Base-by-base conservation (phyloP, 129 eudicot species). In the Mikania micrantha region DNA sequence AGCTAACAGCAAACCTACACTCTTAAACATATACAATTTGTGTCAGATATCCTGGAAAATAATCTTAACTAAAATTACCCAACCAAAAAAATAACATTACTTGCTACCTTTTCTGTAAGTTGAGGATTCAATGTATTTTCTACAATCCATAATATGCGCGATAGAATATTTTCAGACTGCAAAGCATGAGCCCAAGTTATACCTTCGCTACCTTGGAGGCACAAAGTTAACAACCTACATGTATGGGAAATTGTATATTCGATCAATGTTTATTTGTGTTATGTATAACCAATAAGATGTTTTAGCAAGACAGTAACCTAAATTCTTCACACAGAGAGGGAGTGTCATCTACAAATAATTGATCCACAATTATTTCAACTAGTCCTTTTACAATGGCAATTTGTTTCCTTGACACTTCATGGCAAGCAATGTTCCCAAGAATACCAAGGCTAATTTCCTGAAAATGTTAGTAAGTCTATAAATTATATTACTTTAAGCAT, bases 381-480 rank as follows among this genome's bases (percentile, higher is more conserved):
- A 94, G 52, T 69, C 88, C 87, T 73, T 84, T 78, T 60, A 79
- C 80, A 41, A 77, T 69, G 47, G 74, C 79, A 72, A 94, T 85
- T 38, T 73, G 50, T 57, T 81, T 87, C 62, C 73, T 77, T 44
- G 83, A 61, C 47, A 50, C 80, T 54, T 89, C 97, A 82, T 89
- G 93, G 84, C 99, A 94, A 78, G 93, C 97, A 74, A 94, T 86
- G 69, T 94, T 94, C 50, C 99, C 99, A 17, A 89, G 63, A 39
- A 94, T 89, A 58, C 99, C 99, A 73, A 94, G 95, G 76, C 90
- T 79, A 67, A 94, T 89, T 73, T 94, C 99, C 97, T 94, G 85
- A 36, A 13, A 32, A 38, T 15, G n/a, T 28, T 36, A 13, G 31
- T 6, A 9, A 38, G 5, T 22, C 13, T n/a, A 42, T 24, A 8